A percentile compares a stretch with the other conserved stretches of the same genome.
Conservation (phyloP, 2,329 filamentous ascomycete genomes). For the Huntiella bhutanensis region DNA sequence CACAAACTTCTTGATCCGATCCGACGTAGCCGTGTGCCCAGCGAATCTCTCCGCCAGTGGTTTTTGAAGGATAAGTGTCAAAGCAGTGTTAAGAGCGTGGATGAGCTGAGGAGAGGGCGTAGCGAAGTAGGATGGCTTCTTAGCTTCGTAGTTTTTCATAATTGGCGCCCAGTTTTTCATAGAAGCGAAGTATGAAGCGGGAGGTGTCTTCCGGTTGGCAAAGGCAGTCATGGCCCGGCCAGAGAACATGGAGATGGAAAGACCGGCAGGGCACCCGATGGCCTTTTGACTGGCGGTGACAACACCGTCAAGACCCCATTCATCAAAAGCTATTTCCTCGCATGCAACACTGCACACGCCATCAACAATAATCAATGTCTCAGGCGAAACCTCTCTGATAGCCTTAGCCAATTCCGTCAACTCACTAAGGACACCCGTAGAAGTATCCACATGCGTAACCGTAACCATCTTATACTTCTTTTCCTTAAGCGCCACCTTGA, state of each 20-base stretch:
- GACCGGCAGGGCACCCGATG: constrained; percentile 82
- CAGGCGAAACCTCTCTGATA: constrained; percentile 69
- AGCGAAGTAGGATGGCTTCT: constrained; percentile 95
- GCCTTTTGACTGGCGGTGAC: constrained; percentile 93
- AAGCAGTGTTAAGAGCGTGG: constrained; percentile 74
- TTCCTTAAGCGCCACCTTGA: constrained; percentile 73
- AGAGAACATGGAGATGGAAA: constrained; percentile 89
- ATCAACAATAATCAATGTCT: constrained; percentile 82
- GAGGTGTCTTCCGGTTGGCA: constrained; percentile 61
- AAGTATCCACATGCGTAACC: constrained; percentile 93
- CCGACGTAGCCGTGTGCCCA: constrained; percentile 57
- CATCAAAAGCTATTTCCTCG: constrained; percentile 91
- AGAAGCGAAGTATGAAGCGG: constrained; percentile 80
- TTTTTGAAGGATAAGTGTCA: constrained; percentile 67
- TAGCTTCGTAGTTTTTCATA: constrained; percentile 97
- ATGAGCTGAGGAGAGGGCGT: constrained; percentile 89
- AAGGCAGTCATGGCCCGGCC: constrained; percentile 67
- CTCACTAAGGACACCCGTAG: constrained; percentile 85
- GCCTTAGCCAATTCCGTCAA: constrained; percentile 67
- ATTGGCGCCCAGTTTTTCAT: constrained; percentile 98
- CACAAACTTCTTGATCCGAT: constrained; percentile 72
- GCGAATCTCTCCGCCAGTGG: constrained; percentile 71
- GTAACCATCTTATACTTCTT: constrained; percentile 91
- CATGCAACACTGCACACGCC: constrained; percentile 93
- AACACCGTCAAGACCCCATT: constrained; percentile 82